Base-by-base conservation (phyloP, 768 basidiomycete species). In the Grammothele lineata region DNA sequence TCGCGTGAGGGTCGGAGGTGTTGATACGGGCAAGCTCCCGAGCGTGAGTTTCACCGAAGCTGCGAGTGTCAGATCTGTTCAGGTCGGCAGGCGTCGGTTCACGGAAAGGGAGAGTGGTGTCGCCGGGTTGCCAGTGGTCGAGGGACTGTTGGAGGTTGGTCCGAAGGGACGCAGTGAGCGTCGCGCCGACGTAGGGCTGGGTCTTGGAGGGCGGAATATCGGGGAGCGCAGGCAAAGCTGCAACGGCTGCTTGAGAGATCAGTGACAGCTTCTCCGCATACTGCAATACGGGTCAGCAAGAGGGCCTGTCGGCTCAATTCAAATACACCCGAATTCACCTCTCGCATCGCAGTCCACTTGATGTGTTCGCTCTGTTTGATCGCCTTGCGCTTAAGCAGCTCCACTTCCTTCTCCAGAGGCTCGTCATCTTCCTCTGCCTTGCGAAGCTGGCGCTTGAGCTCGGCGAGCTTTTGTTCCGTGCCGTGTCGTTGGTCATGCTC, bases 31-130 rank as follows among this genome's bases (percentile, higher is more conserved):
- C 75, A 27, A 92, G 72, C 66, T 92, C 90, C 27, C 67, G 72
- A 0, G 85, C 86, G 57, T 92, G 90, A 32, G 82, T 91, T 65
- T 85, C 86, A 17, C 90, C 90, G 59, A 92, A 92, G 64, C 85
- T 89, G 47, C 78, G 78, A 0, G 85, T 87, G 57, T 92, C 85
- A 3, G 83, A 83, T 50, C 83, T 72, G 49, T 74, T 72, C 33
- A 88, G 72, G 59, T 85, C 81, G n/a, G 74, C 66, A 5, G 71
- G 68, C 23, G 70, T 63, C 12, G 64, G 51, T 14, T 74, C 71
- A 10, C 71, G 63, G 32, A 64, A 52, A 11, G 73, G 70, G 10
- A 88, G 69, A 34, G 72, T 72, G 57, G 77, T 74, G 48, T 78
- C 73, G 0, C 88, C 89, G 1, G 80, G 78, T 59, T 77, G 78